phyloP scores from a whole-genome alignment of 139 green algal species.

The Chlorella sp. region DNA sequence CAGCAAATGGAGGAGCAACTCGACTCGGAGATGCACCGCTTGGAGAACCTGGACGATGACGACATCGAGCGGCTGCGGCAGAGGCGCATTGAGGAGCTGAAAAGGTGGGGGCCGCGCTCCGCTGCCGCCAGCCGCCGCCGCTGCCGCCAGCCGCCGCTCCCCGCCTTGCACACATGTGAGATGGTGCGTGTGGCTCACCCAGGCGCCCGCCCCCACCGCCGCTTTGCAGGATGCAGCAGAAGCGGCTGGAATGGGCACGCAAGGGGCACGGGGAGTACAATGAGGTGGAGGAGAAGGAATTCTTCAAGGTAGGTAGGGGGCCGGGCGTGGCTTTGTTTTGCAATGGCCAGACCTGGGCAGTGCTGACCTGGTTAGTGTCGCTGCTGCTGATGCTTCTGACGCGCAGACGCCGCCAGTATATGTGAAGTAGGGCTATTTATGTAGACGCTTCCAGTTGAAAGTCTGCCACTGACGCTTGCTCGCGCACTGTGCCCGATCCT shows the following conservation, averaged over 20 bases:
- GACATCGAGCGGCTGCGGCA: conserved; percentile 86
- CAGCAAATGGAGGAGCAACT: conserved; percentile 87
- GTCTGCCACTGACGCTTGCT: not conserved
- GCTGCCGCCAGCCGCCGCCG: not conserved
- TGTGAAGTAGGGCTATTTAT: not conserved
- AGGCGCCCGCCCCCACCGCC: not conserved
- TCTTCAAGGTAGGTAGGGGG: conserved; percentile 77
- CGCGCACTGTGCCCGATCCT: not conserved
- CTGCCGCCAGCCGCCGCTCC: not conserved
- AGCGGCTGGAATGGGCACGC: conserved; percentile 86
- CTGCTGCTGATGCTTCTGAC: not conserved
- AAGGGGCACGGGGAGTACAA: conserved; percentile 92
- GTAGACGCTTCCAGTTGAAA: not conserved
- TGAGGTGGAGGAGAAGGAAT: conserved; percentile 90
- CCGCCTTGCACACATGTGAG: not conserved
- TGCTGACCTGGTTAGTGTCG: not conserved
- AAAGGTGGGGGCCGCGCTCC: conserved; percentile 25
- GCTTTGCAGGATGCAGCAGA: conserved; percentile 57
- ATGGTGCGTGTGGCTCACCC: not conserved
- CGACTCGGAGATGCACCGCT: conserved; percentile 82
- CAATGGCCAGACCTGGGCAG: not conserved
- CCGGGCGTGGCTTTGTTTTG: not conserved
- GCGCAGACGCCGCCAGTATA: too few species aligned
- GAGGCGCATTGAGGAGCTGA: conserved; percentile 69
- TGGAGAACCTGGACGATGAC: conserved; percentile 92